Evolutionary conservation across 2,329 filamentous ascomycete species (phyloP), one percentile per base, ranked within the genome.

Genomic region (Juglanconis juglandina): DNA sequence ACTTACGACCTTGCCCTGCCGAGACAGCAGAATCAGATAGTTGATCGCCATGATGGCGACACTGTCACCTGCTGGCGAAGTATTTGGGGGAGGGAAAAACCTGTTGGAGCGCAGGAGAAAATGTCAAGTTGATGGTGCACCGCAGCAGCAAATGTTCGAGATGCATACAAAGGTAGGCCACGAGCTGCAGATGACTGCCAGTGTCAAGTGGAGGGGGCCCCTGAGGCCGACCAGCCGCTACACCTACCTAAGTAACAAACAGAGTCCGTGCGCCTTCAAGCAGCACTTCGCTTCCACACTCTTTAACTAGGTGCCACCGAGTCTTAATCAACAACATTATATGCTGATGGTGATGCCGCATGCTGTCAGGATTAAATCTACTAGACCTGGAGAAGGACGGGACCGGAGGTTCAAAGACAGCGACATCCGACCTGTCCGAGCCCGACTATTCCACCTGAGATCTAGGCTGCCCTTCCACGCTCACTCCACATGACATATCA

Each of bases 1-100:
- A 83, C 92, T 71, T 84, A 99, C 94, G 79, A 99, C 95, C 89
- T 99, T 99, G 81, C 95, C 95, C 83, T 99, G 95, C 71, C 95
- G 88, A 66, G 94, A 98, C 68, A 99, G 88, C 75, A 99, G 87
- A 76, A 99, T 98, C 69, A 99, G 82, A 76, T 99, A 99, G 81
- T 95, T 98, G 71, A 63, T 63, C 56, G 61, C 61, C 61, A 63
- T 61, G 54, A 49, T 58, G 61, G 61, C 54, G 59, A 61, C 61
- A 59, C 58, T 58, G 58, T 61, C 58, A 57, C 49, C 52, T 24
- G 51, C 24, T 44, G 53, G 8, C 35, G 9, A 44, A 47, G 49
- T n/a, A 37, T 17, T 33, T 24, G 30, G 14, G 48, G 6, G 35
- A 35, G 3, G 33, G 14, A 48, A 56, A 8, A 14, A n/a, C 42